Evolutionary conservation across 768 basidiomycete species (phyloP).

Genomic region (Coprinopsis sp.): DNA sequence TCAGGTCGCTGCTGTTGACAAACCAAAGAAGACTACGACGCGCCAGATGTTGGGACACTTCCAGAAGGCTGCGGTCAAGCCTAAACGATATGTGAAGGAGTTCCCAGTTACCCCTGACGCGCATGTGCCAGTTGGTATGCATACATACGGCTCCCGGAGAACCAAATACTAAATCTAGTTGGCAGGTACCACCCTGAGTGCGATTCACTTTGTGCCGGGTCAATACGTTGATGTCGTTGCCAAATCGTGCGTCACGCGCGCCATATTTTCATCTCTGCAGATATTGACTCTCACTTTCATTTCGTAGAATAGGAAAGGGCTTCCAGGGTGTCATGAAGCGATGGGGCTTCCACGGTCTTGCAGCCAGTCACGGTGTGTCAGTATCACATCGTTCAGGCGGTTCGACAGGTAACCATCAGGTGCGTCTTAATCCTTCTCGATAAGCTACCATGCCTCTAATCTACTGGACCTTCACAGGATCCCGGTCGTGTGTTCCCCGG

Average conservation of each 20-base stretch:
- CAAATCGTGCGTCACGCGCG: conserved; percentile 80
- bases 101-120: conserved; percentile 89
- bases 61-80: conserved; percentile 69
- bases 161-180: neutral
- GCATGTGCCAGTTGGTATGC: conserved; percentile 81
- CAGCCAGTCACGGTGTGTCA: conserved; percentile 95
- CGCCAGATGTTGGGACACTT: conserved; percentile 89
- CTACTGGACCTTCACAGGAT: conserved; percentile 49
- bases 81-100: conserved; percentile 83
- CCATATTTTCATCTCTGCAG: neutral
- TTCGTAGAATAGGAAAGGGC: conserved; percentile 85
- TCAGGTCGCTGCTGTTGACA: conserved; percentile 84
- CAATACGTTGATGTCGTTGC: conserved; percentile 92
- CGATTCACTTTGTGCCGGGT: conserved; percentile 94
- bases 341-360: conserved; percentile 87
- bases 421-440: conserved; percentile 26
- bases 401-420: conserved; percentile 93
- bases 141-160: neutral
- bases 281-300: neutral
- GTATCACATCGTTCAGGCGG: conserved; percentile 90
- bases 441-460: neutral
- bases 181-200: conserved; percentile 82
- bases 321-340: conserved; percentile 97
- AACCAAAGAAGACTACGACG: conserved; percentile 65
- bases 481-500: conserved; percentile 96